Evolutionary conservation across 306 rosid species (phyloP).

Genomic region (Canavalia ensiformis): DNA sequence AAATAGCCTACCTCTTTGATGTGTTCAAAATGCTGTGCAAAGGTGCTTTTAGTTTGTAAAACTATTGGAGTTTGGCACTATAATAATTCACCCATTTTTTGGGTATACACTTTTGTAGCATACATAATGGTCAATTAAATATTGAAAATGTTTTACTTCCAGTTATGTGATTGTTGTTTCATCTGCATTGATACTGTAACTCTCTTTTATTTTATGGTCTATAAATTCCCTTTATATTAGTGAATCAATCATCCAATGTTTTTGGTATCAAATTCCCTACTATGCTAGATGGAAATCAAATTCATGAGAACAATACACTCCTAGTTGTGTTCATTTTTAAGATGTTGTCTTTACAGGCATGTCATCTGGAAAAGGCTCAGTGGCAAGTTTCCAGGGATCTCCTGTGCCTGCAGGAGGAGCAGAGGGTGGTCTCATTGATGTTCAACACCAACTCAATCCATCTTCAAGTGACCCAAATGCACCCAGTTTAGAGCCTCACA

Average conservation of each 20-base stretch:
- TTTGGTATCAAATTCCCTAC: neutral
- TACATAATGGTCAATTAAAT: neutral
- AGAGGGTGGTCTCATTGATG: slow-evolving; percentile 57
- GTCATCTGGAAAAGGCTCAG: slow-evolving; percentile 63
- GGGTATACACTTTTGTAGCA: neutral
- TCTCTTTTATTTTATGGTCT: neutral
- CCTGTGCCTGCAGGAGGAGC: slow-evolving; percentile 58
- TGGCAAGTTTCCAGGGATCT: slow-evolving; percentile 64
- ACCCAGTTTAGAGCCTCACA: slow-evolving; percentile 66
- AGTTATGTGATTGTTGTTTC: neutral
- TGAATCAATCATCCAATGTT: neutral
- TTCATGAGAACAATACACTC: slow-evolving; percentile 26
- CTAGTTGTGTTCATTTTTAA: slow-evolving; percentile 8
- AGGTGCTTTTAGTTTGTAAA: neutral
- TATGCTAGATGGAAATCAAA: slow-evolving; percentile 15
- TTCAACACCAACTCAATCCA: slow-evolving; percentile 66
- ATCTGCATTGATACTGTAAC: slow-evolving; percentile 9
- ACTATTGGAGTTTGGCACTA: neutral
- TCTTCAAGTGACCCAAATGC: slow-evolving; percentile 58
- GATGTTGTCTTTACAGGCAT: slow-evolving; percentile 65
- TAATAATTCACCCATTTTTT: neutral
- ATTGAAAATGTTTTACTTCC: neutral
- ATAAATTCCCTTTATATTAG: slow-evolving; percentile 3
- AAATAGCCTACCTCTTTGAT: neutral
- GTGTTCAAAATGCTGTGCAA: neutral